Base-by-base conservation (phyloP, 1,284 basidiomycete genomes). In the Pseudozyma tsukubaensis region DNA sequence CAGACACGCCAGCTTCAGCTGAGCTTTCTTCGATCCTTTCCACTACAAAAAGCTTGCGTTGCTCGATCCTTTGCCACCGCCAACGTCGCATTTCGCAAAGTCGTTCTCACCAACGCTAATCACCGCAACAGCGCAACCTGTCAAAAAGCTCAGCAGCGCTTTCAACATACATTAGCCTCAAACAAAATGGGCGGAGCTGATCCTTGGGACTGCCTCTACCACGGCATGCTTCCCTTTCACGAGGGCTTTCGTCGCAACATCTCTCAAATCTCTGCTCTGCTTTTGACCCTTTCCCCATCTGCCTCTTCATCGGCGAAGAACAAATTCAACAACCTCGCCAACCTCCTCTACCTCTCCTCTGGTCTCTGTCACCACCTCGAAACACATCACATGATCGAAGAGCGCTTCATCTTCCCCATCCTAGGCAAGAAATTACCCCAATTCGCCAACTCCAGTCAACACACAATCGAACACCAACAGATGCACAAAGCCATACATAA, bases 301-400 rank as follows among this genome's bases (percentile, higher is more conserved):
- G 50, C 61, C 21, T 9, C 40, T 1, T 54, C 61, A 0, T 21
- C 54, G 1, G 50, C 64, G 24, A 64, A 62, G 19, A 47, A 19
- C 53, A 64, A 70, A 34, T 11, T 49, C 19, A 36, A 54, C 18
- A 54, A 57, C 19, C 55, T 74, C 9, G 50, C 60, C 18, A 47
- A 58, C 14, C 37, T 78, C 1, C 62, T 80, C 24, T 59, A 62
- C 39, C 43, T 57, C 49, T 57, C 50, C 18, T 35, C 58, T 6
- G 19, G 44, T 1, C 59, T 79, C 16, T 60, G 63, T 34, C 50
- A 47, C 34, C 54, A 63, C 34, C 69, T 82, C 43, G 78, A 80
- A 21, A 70, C 57, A 49, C 81, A 83, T 48, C 81, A 83, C 48
- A 53, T 32, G 4, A 83, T 83, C 52, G 81, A 83, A 53, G 81